Conservation (phyloP, 805 yeast genomes). For the Clavispora fructus region DNA sequence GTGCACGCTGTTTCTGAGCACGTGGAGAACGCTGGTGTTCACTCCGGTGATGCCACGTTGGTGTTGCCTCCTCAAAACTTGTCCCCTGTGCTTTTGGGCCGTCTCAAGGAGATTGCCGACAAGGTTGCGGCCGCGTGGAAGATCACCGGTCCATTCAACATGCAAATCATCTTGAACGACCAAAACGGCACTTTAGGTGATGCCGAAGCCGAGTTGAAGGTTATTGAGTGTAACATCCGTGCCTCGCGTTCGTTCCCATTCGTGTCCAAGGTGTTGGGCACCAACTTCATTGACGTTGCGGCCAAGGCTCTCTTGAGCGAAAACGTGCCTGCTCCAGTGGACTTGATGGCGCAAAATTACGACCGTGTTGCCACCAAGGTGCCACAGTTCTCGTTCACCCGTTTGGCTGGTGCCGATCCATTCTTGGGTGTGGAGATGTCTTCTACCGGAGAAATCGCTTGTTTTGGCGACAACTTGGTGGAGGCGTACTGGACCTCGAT, state of each 20-base stretch:
- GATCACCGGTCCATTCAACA: constrained; percentile 96
- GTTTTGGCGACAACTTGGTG: constrained; percentile 77
- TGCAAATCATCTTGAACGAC: constrained; percentile 76
- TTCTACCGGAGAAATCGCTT: constrained; percentile 98
- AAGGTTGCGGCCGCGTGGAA: constrained; percentile 90
- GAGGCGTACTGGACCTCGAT: constrained; percentile 98
- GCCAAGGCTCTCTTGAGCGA: constrained; percentile 77
- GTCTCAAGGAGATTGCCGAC: constrained; percentile 84
- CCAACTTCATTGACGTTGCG: constrained; percentile 90
- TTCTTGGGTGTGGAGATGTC: constrained; percentile 99
- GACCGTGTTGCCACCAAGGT: constrained; percentile 93
- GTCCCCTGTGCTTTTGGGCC: constrained; percentile 58
- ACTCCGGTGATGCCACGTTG: constrained; percentile 97
- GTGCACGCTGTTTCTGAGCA: constrained; percentile 98
- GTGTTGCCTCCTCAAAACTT: constrained; percentile 96
- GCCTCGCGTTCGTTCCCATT: constrained; percentile 99
- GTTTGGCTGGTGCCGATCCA: constrained; percentile 99
- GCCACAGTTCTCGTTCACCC: constrained; percentile 97
- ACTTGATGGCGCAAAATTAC: constrained; percentile 73
- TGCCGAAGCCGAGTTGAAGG: constrained; percentile 68
- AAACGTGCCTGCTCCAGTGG: constrained; percentile 71
- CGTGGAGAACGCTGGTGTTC: constrained; percentile 98
- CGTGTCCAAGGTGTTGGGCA: constrained; percentile 94
- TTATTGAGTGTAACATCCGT: constrained; percentile 96
- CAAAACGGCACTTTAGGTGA: constrained; percentile 52